Conservation (phyloP, 1,284 basidiomycete genomes). For the Tilletia indica region DNA sequence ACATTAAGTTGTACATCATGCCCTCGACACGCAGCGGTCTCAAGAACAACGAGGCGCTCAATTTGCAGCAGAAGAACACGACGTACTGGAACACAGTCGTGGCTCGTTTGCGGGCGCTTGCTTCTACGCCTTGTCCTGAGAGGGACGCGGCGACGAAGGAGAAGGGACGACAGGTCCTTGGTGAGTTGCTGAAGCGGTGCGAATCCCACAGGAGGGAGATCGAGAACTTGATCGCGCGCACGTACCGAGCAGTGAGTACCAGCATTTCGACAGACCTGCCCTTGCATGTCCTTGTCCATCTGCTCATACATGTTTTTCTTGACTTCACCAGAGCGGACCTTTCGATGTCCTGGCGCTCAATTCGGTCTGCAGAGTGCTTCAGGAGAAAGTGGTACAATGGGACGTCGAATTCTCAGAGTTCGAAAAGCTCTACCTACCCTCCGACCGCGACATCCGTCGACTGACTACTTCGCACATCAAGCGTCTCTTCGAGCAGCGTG, state of each 20-base stretch:
- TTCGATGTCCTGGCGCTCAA: slow-evolving; percentile 87
- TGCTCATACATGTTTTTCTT: slow-evolving; percentile 5
- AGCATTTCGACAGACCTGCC: neutral
- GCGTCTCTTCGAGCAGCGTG: slow-evolving; percentile 57
- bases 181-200: slow-evolving; percentile 32
- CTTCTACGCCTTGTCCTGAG: slow-evolving; percentile 25
- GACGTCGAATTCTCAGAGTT: slow-evolving; percentile 73
- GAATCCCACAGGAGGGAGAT: slow-evolving; percentile 64
- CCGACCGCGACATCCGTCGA: slow-evolving; percentile 56
- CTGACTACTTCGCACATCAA: slow-evolving; percentile 58
- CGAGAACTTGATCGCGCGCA: slow-evolving; percentile 67
- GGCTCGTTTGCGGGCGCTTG: slow-evolving; percentile 61
- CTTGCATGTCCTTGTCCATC: neutral
- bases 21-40: slow-evolving; percentile 81
- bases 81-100: slow-evolving; percentile 64
- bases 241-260: slow-evolving; percentile 71
- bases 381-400: slow-evolving; percentile 95
- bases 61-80: slow-evolving; percentile 71
- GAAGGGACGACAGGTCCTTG: slow-evolving; percentile 33
- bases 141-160: slow-evolving; percentile 30
- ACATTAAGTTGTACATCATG: slow-evolving; percentile 75
- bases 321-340: slow-evolving; percentile 26
- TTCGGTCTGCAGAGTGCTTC: slow-evolving; percentile 77
- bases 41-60: slow-evolving; percentile 84
- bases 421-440: slow-evolving; percentile 59